Evolutionary conservation across 768 basidiomycete species (phyloP).

Genomic region (Boletus vermiculosoides): DNA sequence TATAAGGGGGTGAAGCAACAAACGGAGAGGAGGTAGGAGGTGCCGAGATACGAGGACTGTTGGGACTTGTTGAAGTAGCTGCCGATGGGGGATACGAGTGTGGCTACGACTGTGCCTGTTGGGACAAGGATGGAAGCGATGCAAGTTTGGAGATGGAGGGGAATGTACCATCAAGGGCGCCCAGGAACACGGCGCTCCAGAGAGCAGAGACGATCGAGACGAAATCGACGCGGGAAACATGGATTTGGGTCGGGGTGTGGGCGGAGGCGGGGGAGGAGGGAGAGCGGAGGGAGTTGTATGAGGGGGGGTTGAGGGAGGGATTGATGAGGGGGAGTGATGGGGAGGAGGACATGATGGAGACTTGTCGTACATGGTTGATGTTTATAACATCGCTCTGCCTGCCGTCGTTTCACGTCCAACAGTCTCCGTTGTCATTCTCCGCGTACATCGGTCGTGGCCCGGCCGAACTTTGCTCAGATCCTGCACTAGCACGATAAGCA

Average conservation of each 20-base stretch:
- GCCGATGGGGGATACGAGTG: constrained; percentile 80
- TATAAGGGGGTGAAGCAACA: constrained; percentile 91
- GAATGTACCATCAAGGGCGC: constrained; percentile 75
- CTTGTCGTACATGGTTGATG: neutral
- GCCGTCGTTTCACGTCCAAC: constrained; percentile 21
- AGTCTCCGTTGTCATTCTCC: constrained; percentile 31
- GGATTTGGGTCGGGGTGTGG: constrained; percentile 36
- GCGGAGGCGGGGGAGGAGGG: constrained; percentile 32
- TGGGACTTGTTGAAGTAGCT: constrained; percentile 79
- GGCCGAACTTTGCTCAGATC: constrained; percentile 9
- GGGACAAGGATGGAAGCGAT: constrained; percentile 2
- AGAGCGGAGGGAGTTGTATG: constrained; percentile 45
- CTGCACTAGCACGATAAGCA: neutral
- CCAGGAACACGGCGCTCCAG: constrained; percentile 82
- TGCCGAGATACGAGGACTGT: constrained; percentile 84
- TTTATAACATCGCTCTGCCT: constrained; percentile 22
- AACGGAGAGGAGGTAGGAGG: constrained; percentile 81
- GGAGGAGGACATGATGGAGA: constrained; percentile 37
- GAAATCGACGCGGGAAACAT: constrained; percentile 53
- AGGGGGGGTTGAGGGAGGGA: constrained; percentile 31
- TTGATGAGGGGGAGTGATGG: constrained; percentile 59
- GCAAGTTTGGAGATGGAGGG: neutral
- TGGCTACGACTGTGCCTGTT: constrained; percentile 79
- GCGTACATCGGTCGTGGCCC: constrained; percentile 27
- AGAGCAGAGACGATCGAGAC: constrained; percentile 73